Evolutionary conservation across 148 eudicot genomes (phyloP), one percentile per base, ranked within the genome.

Genomic region (Amaranthus cruentus): DNA sequence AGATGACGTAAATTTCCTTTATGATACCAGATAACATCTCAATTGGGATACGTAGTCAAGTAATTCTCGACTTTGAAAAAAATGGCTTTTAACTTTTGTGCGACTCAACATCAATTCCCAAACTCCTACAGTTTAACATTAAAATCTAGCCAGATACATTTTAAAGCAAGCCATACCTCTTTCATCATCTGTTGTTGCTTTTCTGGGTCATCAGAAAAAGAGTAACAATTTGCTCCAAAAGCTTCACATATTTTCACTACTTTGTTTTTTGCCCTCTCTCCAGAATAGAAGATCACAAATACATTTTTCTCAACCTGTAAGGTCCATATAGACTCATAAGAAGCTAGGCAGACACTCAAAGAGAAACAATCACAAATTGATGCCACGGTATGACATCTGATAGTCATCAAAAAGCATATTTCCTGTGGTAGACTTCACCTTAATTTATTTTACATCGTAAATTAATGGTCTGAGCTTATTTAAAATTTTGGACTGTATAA

Each of bases 251-350:
- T 89, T 83, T 91, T 91, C 70, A 86, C 73, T 70, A 84, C 80
- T 80, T 91, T 91, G 81, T 66, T 80, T 82, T 83, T 89, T 65
- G 85, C 88, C 80, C 91, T 82, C 76, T 91, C 91, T 78, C 97
- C 97, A 53, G 94, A 91, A 69, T 86, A 88, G 79, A 91, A 91
- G 71, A 87, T 78, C 59, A 87, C 85, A 75, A 91, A 91, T 13
- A 89, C 97, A 73, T 89, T 89, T 83, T 91, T 91, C 57, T 91
- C 94, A 66, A 89, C 90, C 97, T 89, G 88, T 52, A 86, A 72
- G 62, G 48, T 49, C 60, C 42, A 6, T 50, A 46, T n/a, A 64
- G 48, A 69, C 13, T 44, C 55, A 53, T 61, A 63, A 73, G 71
- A 72, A 68, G 52, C 10, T 65, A 11, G 4, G 62, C 62, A 67